Conservation (phyloP, 345 rosid genomes). For the Lepidium africanum region DNA sequence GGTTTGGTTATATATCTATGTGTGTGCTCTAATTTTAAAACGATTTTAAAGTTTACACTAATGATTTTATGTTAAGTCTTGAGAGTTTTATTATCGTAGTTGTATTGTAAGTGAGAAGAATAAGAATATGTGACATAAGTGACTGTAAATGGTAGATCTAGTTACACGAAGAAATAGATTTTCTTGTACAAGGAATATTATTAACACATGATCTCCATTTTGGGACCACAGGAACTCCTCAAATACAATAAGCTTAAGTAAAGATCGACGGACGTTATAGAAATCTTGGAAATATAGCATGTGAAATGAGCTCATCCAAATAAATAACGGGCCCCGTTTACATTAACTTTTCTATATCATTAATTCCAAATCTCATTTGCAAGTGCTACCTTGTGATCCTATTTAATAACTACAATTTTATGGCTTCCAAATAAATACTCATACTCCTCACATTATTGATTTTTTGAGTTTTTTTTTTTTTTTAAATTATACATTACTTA, state of each 20-base stretch:
- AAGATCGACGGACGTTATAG: conserved; percentile 10
- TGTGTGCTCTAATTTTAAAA: too few relatives aligned
- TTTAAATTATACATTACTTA: too few relatives aligned
- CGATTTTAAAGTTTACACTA: too few relatives aligned
- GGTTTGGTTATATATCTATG: too few relatives aligned
- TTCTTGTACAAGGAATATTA: conserved; percentile 8
- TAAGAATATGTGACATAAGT: too few relatives aligned
- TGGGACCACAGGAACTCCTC: conserved; percentile 2
- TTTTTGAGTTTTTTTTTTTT: too few relatives aligned
- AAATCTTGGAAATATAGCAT: conserved; percentile 5
- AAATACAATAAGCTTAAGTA: not conserved
- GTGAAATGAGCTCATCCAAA: conserved; percentile 18
- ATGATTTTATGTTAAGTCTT: too few relatives aligned
- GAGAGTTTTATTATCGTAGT: too few relatives aligned
- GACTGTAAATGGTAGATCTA: conserved; percentile 4
- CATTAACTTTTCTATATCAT: conserved; percentile 19
- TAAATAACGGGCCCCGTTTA: conserved; percentile 12
- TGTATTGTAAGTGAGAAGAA: too few relatives aligned
- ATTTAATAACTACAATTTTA: conserved; percentile 1
- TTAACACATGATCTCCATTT: not conserved
- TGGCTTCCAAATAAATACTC: not conserved
- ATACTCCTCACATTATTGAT: too few relatives aligned
- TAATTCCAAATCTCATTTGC: conserved; percentile 17
- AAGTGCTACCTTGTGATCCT: conserved; percentile 27
- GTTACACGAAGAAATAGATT: not conserved